Evolutionary conservation across 768 basidiomycete genomes (phyloP), one percentile per base, ranked within the genome.

Genomic region (Megacollybia marginata): DNA sequence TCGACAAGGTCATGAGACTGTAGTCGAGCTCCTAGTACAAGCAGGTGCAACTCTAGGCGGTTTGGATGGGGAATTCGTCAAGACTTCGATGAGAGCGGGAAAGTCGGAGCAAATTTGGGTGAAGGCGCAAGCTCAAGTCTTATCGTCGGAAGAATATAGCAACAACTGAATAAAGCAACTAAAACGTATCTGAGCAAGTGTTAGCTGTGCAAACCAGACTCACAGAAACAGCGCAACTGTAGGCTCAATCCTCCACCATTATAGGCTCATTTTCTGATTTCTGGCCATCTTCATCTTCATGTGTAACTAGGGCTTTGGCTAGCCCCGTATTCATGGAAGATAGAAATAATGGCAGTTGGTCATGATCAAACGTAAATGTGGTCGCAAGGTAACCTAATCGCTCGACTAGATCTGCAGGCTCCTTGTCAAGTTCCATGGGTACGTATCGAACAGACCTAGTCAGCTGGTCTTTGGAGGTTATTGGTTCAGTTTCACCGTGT

Each of bases 11-110:
- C 78, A 87, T 55, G 71, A 72, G 48, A 66, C 66, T 12, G 68
- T 81, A 5, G 88, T 89, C 2, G 75, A 82, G 34, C 55, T 76
- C 40, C 73, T 93, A 20, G 71, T 87, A 13, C 79, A 75, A 59
- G 82, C 85, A 15, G 91, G 91, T 2, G 88, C 85, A 36, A 82
- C 75, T 47, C 74, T 92, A 19, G 80, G 85, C 33, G 80, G 85
- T 1, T 68, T 78, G 44, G 86, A 92, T 53, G 72, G 75, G 19
- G 72, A 76, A n/a, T 86, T 80, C 58, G 81, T 73, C 2, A 63
- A 68, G 11, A 63, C 82, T 20, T 74, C 78, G 7, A 56, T 68
- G 44, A 62, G 65, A 46, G 63, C 66, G 16, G 70, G 69, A 52
- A 59, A 55, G 16, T 65, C 71, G 5, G 46, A 78, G 34, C 65